Evolutionary conservation across 169 alveolate genomes (phyloP), one percentile per base, ranked within the genome.

Genomic region (Plasmodium chabaudi): DNA sequence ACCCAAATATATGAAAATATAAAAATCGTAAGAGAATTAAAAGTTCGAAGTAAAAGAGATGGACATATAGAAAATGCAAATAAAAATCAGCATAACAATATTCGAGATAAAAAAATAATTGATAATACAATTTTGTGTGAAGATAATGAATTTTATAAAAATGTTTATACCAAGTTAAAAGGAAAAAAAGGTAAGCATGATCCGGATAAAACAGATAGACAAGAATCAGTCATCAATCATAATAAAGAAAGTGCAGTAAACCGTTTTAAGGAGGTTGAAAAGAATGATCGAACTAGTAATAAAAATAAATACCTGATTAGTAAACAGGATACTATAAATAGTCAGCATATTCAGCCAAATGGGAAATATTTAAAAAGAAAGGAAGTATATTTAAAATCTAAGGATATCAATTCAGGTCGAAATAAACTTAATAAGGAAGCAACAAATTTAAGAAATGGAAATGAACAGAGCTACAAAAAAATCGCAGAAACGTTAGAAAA

Each of bases 1-100:
- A 60, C 84, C 21, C 65, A 68, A 79, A 79, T 65, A 23, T 79
- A 79, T 67, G 82, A 79, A 27, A 79, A 79, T 79, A 79, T 79
- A 65, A 65, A 47, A 67, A 79, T 79, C 17, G 47, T 79, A 70
- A 79, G 69, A 63, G 25, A 13, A 0, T 23, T 79, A 6, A 65
- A 67, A 59, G 34, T 53, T 23, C 44, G 49, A 44, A 56, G 21
- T 10, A 47, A 15, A 61, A 53, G 17, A 4, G 12, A 51, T 12
- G 68, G 61, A 4, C 15, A 9, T 39, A 21, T 42, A 46, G 56
- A 56, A 46, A 53, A 46, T 10, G 9, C 23, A 13, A 13, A n/a
- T 13, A 23, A 2, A 27, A 21, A 17, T 9, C 9, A 10, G 51
- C 51, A 42, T 63, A 19, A 15, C 46, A 46, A 68, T 21, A 7